Evolutionary conservation across 306 rosid species (phyloP), one percentile per base, ranked within the genome.

Genomic region (Casuarina equisetifolia): DNA sequence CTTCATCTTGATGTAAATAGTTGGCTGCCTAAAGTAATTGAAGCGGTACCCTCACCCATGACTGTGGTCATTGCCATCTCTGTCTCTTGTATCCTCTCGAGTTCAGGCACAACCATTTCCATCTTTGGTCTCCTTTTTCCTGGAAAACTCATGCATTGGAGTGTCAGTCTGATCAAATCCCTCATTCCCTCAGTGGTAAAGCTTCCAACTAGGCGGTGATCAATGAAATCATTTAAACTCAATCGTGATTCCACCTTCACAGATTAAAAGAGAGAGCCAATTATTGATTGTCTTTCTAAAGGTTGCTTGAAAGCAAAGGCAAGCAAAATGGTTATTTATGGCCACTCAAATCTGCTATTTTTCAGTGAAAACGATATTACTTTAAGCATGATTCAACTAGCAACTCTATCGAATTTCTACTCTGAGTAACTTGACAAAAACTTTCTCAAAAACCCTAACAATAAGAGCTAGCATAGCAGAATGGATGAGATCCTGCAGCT

Each of bases 21-120:
- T 38, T 74, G 77, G 44, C 89, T 86, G 5, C 79, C 89, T 63
- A 67, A 80, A 74, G 67, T 72, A 20, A 86, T 70, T 64, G 82
- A 80, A 50, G 84, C 76, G 19, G 85, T 86, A 20, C 87, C 83
- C 81, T 86, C 89, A 71, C 89, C 86, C 87, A 83, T 80, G 63
- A 86, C 79, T 43, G 85, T 86, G 44, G 89, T 86, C 63, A 80
- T 69, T 63, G 70, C 83, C 87, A 78, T 86, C 48, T 86, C 89
- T 73, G 77, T 86, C 85, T 83, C 87, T 80, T 83, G 83, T 44
- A 86, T 83, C 40, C 81, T 66, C 46, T 86, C 87, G 10, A 86
- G 89, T 69, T 83, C 83, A 2, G 20, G 43, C 61, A 80, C 87
- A 17, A 78, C 83, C 67, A 32, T 64, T 20, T 58, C 89, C 89